These are phyloP conservation scores for Leccinum angustisporum DNA, from an alignment of 1,284 basidiomycete genomes.

Conservation along the genomic window DNA sequence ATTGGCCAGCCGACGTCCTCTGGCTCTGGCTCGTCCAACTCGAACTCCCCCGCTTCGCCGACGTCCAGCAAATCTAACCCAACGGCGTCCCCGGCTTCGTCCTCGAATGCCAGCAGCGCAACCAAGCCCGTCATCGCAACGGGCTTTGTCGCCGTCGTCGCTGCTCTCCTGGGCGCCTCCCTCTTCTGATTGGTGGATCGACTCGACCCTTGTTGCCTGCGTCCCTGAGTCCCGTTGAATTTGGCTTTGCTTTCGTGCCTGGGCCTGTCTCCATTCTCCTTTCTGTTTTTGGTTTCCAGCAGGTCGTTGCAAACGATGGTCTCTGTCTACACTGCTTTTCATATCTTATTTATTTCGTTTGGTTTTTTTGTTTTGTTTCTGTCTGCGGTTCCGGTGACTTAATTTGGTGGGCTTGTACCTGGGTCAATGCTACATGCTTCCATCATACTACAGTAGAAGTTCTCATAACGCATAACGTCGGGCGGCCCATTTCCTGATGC, in stretches of 20 bases:
- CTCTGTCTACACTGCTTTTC: background rate
- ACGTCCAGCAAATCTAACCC: slow-evolving; percentile 11
- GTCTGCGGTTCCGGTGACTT: background rate
- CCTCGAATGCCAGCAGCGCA: slow-evolving; percentile 16
- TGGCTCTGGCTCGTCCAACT: background rate
- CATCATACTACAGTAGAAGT: background rate
- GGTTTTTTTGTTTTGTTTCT: background rate
- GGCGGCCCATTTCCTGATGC: no score
- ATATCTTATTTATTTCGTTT: background rate
- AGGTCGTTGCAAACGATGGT: background rate
- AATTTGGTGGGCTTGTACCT: background rate
- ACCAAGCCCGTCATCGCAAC: slow-evolving; percentile 22
- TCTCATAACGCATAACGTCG: no score
- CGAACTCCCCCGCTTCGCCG: background rate
- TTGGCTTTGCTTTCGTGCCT: background rate
- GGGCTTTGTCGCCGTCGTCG: slow-evolving; percentile 23
- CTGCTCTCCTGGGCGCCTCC: slow-evolving; percentile 21
- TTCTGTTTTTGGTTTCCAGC: background rate
- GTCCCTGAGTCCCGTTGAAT: background rate
- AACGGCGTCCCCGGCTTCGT: slow-evolving; percentile 11
- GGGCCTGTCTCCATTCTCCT: background rate
- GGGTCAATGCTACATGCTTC: background rate
- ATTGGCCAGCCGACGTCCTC: slow-evolving; percentile 36
- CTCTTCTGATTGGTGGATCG: slow-evolving; percentile 18
- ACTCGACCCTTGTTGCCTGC: background rate